Base-by-base conservation (phyloP, 1,284 basidiomycete species). In the Heliocybe sulcata region DNA sequence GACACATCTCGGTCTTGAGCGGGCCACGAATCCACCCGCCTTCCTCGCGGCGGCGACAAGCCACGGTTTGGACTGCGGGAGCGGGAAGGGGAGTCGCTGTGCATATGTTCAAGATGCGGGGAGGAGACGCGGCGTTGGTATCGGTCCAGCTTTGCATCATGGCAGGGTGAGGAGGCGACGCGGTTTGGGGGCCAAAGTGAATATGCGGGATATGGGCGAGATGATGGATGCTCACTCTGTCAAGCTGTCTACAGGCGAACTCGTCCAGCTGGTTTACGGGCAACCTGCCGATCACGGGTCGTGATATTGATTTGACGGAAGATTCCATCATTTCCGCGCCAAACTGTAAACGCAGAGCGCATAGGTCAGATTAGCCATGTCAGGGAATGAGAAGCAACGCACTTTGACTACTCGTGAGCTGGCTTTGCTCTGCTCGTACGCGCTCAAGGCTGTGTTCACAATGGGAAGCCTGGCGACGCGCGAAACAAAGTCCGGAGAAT, bases 291-390 rank as follows among this genome's bases (percentile, higher is more conserved):
- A 92, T 88, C 51, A 94, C 90, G n/a, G 92, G 92, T 9, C 83
- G 77, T 11, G 90, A 92, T 53, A 94, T 85, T 27, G 86, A 80
- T 67, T 87, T 90, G 54, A 95, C 83, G 45, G 87, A 86, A 2
- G 85, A 90, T 69, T 94, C 92, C 72, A 94, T 83, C 75, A 94
- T 87, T 66, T 88, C 88, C 20, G 89, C 92, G 55, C 92, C 90
- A 65, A 92, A 93, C 90, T 92, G 52, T 14, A 35, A 25, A 53
- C 25, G 6, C 52, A 56, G 26, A 55, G 52, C 11, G n/a, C 14
- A 11, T 22, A 26, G 8, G 26, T 29, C 20, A 33, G 31, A 55
- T 35, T 12, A 12, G 4, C 29, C 6, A 31, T 12, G 2, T 8
- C 19, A 10, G 12, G 51, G 16, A 1, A 19, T 26, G 45, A n/a